These are phyloP conservation scores for Yamadazyma triangularis DNA, from an alignment of 1,139 yeast genomes.

Conservation along the genomic window DNA sequence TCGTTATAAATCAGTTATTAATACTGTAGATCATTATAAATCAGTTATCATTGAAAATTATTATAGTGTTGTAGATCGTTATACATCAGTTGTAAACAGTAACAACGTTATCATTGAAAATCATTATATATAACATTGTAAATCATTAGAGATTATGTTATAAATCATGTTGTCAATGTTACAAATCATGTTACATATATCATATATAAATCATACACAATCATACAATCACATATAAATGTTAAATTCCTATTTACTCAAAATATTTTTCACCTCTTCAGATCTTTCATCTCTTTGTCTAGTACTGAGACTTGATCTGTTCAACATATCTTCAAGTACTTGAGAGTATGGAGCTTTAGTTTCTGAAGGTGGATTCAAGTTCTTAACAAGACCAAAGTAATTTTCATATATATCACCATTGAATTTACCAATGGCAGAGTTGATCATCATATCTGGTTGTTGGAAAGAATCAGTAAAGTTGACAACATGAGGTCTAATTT, in stretches of 20 bases:
- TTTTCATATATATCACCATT: constrained; percentile 86
- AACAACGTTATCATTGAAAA: too few relatives aligned
- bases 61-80: too few relatives aligned
- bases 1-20: too few relatives aligned
- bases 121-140: too few relatives aligned
- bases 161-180: too few relatives aligned
- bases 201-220: too few relatives aligned
- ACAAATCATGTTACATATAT: too few relatives aligned
- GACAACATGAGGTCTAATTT: constrained; percentile 66
- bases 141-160: too few relatives aligned
- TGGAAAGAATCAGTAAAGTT: constrained; percentile 89
- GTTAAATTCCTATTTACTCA: constrained; percentile 12
- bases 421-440: constrained; percentile 79
- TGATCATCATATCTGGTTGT: constrained; percentile 77
- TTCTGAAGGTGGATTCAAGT: constrained; percentile 47
- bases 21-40: too few relatives aligned
- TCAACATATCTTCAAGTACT: constrained; percentile 48
- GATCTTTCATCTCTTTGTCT: constrained; percentile 48
- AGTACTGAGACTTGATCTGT: constrained; percentile 43
- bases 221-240: too few relatives aligned
- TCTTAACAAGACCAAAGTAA: constrained; percentile 54
- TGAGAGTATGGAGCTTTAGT: constrained; percentile 60
- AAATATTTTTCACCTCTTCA: constrained; percentile 35
- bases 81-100: too few relatives aligned
- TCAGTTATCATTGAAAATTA: too few relatives aligned